Percentiles rank a stretch among this genome's conserved stretches.
phyloP scores from a whole-genome alignment of 2,329 filamentous ascomycete genomes.

The Dactylellina leptospora region DNA sequence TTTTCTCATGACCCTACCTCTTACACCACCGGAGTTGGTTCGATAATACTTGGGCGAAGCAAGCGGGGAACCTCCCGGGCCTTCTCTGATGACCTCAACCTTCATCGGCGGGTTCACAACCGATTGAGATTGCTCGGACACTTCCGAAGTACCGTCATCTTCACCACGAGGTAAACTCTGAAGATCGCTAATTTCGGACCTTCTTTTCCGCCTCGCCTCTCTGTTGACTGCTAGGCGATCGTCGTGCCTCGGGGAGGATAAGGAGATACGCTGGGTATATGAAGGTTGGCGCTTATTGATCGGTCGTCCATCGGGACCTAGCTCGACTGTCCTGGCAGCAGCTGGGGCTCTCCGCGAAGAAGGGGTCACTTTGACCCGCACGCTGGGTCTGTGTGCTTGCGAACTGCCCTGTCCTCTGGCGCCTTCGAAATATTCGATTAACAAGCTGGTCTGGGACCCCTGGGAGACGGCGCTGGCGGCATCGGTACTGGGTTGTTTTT shows the following conservation, averaged over 20 bases:
- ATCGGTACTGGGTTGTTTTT: constrained; percentile 64
- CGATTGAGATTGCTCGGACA: constrained; percentile 52
- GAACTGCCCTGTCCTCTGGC: constrained; percentile 70
- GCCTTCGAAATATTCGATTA: constrained; percentile 95
- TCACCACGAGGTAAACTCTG: constrained; percentile 60
- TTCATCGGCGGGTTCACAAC: constrained; percentile 45
- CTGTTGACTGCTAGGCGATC: constrained; percentile 55
- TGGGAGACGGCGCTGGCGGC: constrained; percentile 65
- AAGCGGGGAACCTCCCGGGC: constrained; percentile 24
- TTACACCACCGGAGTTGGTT: constrained; percentile 34
- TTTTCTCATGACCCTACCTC: constrained; percentile 27
- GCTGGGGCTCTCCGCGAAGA: constrained; percentile 65
- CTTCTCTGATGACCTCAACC: constrained; percentile 51
- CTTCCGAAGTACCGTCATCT: constrained; percentile 66
- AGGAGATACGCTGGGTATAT: constrained; percentile 56
- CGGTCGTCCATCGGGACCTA: constrained; percentile 49
- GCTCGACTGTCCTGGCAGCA: constrained; percentile 54
- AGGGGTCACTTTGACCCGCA: constrained; percentile 81
- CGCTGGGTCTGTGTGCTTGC: constrained; percentile 78
- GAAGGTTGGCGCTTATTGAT: constrained; percentile 54
- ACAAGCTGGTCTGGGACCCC: constrained; percentile 83
- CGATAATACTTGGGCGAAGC: constrained; percentile 31
- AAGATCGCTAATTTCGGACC: constrained; percentile 40
- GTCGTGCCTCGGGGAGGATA: constrained; percentile 55
- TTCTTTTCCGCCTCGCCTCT: constrained; percentile 68